Conservation (phyloP, 805 yeast genomes). For the Candida succiphila region DNA sequence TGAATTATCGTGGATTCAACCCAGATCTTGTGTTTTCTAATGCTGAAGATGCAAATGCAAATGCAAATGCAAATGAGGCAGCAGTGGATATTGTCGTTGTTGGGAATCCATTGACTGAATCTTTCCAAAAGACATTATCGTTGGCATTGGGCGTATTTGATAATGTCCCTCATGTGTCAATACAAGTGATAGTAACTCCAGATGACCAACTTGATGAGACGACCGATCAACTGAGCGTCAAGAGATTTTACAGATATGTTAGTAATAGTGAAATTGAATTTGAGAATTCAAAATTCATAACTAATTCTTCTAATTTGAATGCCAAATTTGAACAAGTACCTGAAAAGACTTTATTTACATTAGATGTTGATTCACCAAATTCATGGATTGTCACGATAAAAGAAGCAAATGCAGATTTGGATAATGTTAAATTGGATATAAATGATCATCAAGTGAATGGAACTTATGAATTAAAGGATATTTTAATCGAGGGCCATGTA, state of each 20-base stretch:
- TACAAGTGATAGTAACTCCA: not conserved
- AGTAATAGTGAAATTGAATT: slow-evolving; percentile 26
- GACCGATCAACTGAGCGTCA: slow-evolving; percentile 30
- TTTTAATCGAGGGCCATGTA: slow-evolving; percentile 67
- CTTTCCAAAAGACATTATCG: slow-evolving; percentile 52
- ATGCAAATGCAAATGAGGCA: not conserved
- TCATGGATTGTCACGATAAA: slow-evolving; percentile 59
- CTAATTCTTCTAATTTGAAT: slow-evolving; percentile 5
- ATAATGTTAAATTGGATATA: slow-evolving; percentile 42
- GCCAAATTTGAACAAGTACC: slow-evolving; percentile 40
- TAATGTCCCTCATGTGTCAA: slow-evolving; percentile 34
- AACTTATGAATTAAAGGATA: slow-evolving; percentile 36
- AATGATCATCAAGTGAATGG: slow-evolving; percentile 30
- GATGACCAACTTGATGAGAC: slow-evolving; percentile 18
- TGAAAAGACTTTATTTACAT: slow-evolving; percentile 37
- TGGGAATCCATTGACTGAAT: slow-evolving; percentile 65
- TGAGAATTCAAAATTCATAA: slow-evolving; percentile 20
- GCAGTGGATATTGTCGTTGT: slow-evolving; percentile 45
- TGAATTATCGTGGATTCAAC: not conserved
- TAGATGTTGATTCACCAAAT: slow-evolving; percentile 49
- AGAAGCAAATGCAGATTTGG: slow-evolving; percentile 47
- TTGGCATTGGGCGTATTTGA: slow-evolving; percentile 26
- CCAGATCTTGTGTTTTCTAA: not conserved
- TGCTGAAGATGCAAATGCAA: not conserved
- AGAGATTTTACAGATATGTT: slow-evolving; percentile 47